Percentiles rank a stretch among this genome's conserved stretches.
These are phyloP conservation scores for Cryphonectria carpinicola DNA, from an alignment of 2,329 filamentous ascomycete species.

Conservation along the genomic window DNA sequence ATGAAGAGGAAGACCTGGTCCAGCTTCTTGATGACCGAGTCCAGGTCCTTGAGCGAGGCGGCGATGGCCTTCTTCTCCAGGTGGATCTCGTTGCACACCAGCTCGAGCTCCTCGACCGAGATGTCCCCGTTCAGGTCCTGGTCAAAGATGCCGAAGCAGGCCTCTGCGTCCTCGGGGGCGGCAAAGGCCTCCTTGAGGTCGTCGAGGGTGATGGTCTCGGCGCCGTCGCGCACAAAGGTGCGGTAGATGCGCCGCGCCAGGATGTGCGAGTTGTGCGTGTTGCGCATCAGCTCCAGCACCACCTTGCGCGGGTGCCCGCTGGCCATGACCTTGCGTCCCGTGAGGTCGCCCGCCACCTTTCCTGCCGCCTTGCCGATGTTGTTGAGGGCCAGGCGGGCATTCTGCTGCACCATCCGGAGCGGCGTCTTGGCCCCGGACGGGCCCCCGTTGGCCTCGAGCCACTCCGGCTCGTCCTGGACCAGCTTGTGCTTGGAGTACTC, in stretches of 20 bases:
- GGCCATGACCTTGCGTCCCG: conserved; percentile 68
- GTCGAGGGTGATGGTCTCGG: conserved; percentile 76
- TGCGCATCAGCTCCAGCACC: conserved; percentile 75
- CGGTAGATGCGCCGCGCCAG: conserved; percentile 87
- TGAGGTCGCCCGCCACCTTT: conserved; percentile 88
- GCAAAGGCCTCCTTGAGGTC: conserved; percentile 81
- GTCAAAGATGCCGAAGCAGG: conserved; percentile 90
- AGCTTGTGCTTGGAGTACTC: conserved; percentile 78
- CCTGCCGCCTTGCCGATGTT: conserved; percentile 86
- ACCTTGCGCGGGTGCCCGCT: conserved; percentile 84
- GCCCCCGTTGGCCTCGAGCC: conserved; percentile 42
- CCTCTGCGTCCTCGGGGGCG: conserved; percentile 82
- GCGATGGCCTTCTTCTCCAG: conserved; percentile 95
- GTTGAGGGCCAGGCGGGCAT: conserved; percentile 74
- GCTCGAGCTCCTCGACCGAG: conserved; percentile 91
- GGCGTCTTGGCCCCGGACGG: conserved; percentile 72
- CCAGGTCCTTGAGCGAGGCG: conserved; percentile 90
- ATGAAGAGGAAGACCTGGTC: conserved; percentile 89
- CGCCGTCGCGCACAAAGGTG: conserved; percentile 75
- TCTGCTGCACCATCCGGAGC: conserved; percentile 71
- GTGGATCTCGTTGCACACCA: conserved; percentile 91
- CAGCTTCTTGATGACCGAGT: conserved; percentile 89
- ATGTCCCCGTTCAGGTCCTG: conserved; percentile 97
- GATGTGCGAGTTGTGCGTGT: conserved; percentile 75
- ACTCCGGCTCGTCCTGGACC: conserved; percentile 55